phyloP scores from a whole-genome alignment of 768 basidiomycete genomes.

The Rubroboletus pulcherrimus region DNA sequence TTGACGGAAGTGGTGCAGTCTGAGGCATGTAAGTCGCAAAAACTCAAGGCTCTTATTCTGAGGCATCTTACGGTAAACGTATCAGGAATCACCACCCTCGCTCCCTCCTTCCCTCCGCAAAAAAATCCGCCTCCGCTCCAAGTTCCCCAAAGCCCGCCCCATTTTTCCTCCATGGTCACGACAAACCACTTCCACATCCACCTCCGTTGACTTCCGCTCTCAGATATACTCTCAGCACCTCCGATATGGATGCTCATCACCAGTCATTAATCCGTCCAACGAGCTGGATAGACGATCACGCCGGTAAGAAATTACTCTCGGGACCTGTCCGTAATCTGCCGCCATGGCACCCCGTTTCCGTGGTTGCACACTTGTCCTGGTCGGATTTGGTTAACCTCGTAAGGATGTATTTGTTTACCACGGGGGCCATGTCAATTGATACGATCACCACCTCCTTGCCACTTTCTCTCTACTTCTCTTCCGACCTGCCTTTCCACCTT shows the following conservation, averaged over 20 bases:
- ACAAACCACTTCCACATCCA: slow-evolving; percentile 43
- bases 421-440: slow-evolving; percentile 19
- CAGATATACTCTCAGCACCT: slow-evolving; percentile 20
- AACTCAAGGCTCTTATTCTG: neutral
- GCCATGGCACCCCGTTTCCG: slow-evolving; percentile 16
- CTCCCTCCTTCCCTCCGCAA: slow-evolving; percentile 21
- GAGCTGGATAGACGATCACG: slow-evolving; percentile 27
- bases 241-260: slow-evolving; percentile 28
- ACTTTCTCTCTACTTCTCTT: neutral
- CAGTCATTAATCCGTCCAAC: slow-evolving; percentile 10
- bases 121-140: slow-evolving; percentile 26
- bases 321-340: slow-evolving; percentile 5
- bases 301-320: slow-evolving; percentile 20
- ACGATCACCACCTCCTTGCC: slow-evolving; percentile 7
- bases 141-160: slow-evolving; percentile 17
- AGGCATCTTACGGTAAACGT: neutral
- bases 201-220: slow-evolving; percentile 31
- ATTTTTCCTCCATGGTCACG: slow-evolving; percentile 15
- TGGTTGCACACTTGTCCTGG: neutral
- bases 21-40: slow-evolving; percentile 23
- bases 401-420: slow-evolving; percentile 21
- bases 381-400: slow-evolving; percentile 9
- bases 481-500: slow-evolving; percentile 18
- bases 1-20: neutral
- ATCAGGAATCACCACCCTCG: slow-evolving; percentile 24